phyloP scores from a whole-genome alignment of 2,329 filamentous ascomycete genomes.

The Scytalidium sp. region DNA sequence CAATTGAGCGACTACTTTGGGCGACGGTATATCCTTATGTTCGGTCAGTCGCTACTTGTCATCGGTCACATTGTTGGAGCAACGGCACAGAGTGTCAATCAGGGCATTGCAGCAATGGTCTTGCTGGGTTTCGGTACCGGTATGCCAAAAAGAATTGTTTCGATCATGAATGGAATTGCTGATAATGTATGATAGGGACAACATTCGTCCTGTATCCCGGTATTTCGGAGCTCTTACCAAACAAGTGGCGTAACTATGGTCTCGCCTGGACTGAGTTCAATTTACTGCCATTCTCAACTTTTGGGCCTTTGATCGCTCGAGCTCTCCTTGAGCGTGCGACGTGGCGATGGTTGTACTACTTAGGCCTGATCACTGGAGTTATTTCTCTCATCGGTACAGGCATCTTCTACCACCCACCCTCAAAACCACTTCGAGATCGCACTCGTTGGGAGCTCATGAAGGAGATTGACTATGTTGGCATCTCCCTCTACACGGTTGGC shows the following conservation, averaged over 20 bases:
- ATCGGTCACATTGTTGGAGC: background rate
- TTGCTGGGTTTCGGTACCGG: background rate
- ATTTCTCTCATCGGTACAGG: too few relatives aligned
- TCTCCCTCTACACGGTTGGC: background rate
- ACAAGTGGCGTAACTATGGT: background rate
- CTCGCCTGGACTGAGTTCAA: too few relatives aligned
- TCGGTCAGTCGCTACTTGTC: conserved; percentile 30
- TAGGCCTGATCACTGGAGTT: too few relatives aligned
- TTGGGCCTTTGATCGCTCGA: too few relatives aligned
- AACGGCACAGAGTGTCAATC: background rate
- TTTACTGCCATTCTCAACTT: too few relatives aligned
- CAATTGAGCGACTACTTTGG: conserved; percentile 39
- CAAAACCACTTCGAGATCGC: background rate
- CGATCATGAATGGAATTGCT: too few relatives aligned
- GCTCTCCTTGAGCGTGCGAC: too few relatives aligned
- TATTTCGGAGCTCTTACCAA: background rate
- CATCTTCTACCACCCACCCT: background rate
- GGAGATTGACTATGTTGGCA: background rate
- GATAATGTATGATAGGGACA: background rate
- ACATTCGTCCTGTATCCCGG: background rate
- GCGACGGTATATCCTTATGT: conserved; percentile 34
- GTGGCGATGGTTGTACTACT: too few relatives aligned
- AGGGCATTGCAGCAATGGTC: background rate
- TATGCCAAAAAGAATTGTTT: too few relatives aligned
- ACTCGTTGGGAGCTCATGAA: background rate